Evolutionary conservation across 208 protist genomes (phyloP), one percentile per base, ranked within the genome.

Genomic region (Strigomonas culicis): DNA sequence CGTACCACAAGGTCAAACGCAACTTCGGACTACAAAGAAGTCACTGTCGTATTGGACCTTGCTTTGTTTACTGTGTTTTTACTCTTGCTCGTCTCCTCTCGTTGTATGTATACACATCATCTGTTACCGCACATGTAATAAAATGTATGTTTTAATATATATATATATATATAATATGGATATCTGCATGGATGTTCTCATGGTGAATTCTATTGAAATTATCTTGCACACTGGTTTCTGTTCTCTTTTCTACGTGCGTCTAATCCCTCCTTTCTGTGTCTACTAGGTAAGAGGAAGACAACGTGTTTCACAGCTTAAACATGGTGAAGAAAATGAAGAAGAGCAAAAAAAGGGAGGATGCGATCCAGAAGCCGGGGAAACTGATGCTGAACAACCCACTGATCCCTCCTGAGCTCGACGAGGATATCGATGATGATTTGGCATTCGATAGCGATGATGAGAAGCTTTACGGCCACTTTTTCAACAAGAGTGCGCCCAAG

Each of bases 391-490:
- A 80, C 59, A 94, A 94, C 67, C 84, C 89, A 2, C 66, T 90
- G 11, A 96, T 96, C 43, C 90, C 87, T 13, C 70, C 82, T 11
- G 84, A 96, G 34, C 31, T 94, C 15, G 90, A 96, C 50, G 90
- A 96, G 65, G 90, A 96, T 68, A 91, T 96, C 52, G 87, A 96
- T 62, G 90, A 96, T 60, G 90, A 96, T 32, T 72, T 96, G 21
- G 90, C 90, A 44, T 96, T 96, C 70, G 84, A 96, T 68, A 94
- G 87, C 60, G 90, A 96, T 30, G 90, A 96, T 55, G 90, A 96
- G 63, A 65, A 71, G n/a, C 72, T 89, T 55, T 96, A 93, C 64
- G 90, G 90, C 2, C 79, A 91, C 46, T 89, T 96, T 46, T 96
- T 96, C 52, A 39, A 60, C 17, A 21, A 74, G 25, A 72, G 78